These are phyloP conservation scores for Diaporthe sp. DNA, from an alignment of 2,329 filamentous ascomycete genomes.

Conservation along the genomic window DNA sequence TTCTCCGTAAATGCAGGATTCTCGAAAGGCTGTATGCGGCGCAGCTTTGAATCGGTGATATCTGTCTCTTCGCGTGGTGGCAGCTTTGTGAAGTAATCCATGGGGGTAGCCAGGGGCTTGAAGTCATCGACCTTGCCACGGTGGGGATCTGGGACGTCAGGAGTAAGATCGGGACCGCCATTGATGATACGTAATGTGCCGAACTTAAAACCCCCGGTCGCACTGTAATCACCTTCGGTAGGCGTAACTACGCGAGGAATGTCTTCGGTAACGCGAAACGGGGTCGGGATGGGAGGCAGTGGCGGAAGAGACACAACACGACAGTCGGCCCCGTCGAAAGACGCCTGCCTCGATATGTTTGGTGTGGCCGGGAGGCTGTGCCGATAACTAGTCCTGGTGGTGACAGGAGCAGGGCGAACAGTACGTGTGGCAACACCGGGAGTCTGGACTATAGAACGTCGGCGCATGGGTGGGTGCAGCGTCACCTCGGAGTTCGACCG, in stretches of 20 bases:
- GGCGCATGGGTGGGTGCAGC: conserved; percentile 62
- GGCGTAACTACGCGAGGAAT: conserved; percentile 61
- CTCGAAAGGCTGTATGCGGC: neutral
- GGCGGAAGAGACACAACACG: conserved; percentile 54
- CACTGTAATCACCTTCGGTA: conserved; percentile 69
- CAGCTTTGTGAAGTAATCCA: conserved; percentile 27
- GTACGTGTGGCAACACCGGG: conserved; percentile 65
- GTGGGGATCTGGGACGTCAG: conserved; percentile 44
- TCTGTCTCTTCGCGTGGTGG: neutral
- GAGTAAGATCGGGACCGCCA: conserved; percentile 67
- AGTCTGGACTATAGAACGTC: conserved; percentile 63
- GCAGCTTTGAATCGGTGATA: neutral
- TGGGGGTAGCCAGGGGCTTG: neutral
- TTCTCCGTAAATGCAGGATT: neutral
- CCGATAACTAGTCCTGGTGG: conserved; percentile 52
- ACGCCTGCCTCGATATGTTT: conserved; percentile 55
- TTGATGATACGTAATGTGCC: conserved; percentile 75
- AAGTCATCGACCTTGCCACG: conserved; percentile 2
- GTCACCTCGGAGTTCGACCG: conserved; percentile 63
- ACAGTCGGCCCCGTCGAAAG: conserved; percentile 54
- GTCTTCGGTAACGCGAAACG: conserved; percentile 43
- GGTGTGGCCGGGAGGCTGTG: conserved; percentile 57
- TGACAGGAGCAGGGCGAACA: conserved; percentile 44
- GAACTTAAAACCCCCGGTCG: conserved; percentile 73
- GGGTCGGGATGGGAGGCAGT: conserved; percentile 46